phyloP scores from a whole-genome alignment of 2,329 filamentous ascomycete genomes.

The Fusarium sp. region DNA sequence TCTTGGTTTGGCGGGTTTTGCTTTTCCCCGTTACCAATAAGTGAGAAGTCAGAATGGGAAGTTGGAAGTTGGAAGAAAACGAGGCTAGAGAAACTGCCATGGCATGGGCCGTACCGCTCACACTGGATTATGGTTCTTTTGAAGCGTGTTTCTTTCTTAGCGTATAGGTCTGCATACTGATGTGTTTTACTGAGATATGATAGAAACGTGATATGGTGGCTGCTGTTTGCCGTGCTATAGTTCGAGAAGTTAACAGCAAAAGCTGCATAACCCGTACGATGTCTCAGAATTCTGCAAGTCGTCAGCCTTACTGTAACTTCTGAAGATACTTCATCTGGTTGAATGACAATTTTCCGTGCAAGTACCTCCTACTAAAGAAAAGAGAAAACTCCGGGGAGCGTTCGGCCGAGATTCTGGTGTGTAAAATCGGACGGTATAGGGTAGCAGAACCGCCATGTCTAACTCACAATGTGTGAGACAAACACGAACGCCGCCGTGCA shows the following conservation, averaged over 20 bases:
- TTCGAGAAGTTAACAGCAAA: not conserved
- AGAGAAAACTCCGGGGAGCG: not conserved
- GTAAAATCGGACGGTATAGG: not conserved
- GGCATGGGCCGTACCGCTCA: conserved; percentile 43
- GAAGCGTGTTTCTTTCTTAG: not conserved
- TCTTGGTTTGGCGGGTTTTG: not conserved
- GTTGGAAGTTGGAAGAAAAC: not conserved
- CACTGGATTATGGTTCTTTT: not conserved
- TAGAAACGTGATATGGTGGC: not conserved
- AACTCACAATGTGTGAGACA: not conserved
- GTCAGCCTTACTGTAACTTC: not conserved
- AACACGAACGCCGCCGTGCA: not conserved
- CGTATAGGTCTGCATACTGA: not conserved
- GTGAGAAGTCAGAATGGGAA: not conserved
- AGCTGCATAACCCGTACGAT: not conserved
- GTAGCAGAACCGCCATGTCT: not conserved
- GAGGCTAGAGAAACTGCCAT: not conserved
- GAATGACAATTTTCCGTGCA: not conserved
- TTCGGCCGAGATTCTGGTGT: not conserved
- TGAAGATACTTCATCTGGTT: not conserved
- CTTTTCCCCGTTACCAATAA: not conserved
- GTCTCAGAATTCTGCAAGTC: not conserved
- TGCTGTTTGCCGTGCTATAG: not conserved
- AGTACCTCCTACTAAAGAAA: not conserved
- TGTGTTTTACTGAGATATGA: not conserved